Evolutionary conservation across 208 protist species (phyloP), one percentile per base, ranked within the genome.

Genomic region (Leishmania tarentolae): DNA sequence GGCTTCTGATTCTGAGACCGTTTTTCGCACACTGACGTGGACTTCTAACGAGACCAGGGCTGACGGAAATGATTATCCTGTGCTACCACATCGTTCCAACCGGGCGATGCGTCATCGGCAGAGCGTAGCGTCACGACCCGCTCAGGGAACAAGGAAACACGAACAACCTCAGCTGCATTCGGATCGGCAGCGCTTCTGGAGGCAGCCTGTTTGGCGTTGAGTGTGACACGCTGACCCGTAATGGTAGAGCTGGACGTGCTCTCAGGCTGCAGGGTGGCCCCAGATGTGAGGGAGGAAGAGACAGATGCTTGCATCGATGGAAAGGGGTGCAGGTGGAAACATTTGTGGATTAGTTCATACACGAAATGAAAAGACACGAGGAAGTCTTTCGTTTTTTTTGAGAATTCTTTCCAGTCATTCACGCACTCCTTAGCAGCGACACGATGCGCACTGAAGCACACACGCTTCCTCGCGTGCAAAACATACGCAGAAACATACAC

Each of bases 81-180:
- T 61, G 40, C 71, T 13, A 89, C 79, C 9, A 86, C 82, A 24
- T 78, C 81, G 42, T 90, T 90, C 87, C 87, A 90, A 3, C 74
- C 79, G 0, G 87, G 78, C 6, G 80, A 71, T 2, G 76, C 74
- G 50, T 86, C 82, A 47, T 84, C 83, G 4, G 75, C 63, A 9
- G 28, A 56, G 52, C 78, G 81, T n/a, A 87, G 81, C 71, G 56
- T 78, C 53, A 80, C 82, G 21, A 81, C 79, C 7, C 79, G 75
- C 56, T 79, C 80, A 44, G 87, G 80, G 68, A 88, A 90, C 52
- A 79, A 13, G 3, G 81, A 83, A 3, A 84, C 74, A 4, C 82
- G 77, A 6, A 90, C 77, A 2, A 86, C 79, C 46, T 90, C 87
- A 9, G 84, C 84, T 28, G 74, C 52, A 1, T 77, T 52, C 9